phyloP scores from a whole-genome alignment of 2,329 filamentous ascomycete genomes.

The Coleophoma crateriformis region DNA sequence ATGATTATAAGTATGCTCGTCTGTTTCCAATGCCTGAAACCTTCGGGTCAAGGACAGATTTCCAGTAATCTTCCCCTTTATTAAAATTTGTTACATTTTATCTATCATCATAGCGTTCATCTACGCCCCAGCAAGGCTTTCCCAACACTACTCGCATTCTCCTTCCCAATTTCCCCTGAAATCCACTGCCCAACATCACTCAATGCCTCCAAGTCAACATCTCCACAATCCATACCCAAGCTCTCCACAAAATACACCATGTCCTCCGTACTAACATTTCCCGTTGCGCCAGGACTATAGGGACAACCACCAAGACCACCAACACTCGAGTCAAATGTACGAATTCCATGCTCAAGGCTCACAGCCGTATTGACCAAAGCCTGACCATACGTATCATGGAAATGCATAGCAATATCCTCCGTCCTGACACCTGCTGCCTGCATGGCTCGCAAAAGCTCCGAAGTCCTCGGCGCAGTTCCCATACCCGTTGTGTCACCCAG shows the following conservation, averaged over 20 bases:
- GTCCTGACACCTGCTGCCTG: conserved; percentile 61
- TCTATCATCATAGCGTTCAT: background rate
- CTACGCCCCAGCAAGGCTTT: conserved; percentile 49
- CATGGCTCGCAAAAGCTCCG: conserved; percentile 59
- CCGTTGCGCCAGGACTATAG: conserved; percentile 79
- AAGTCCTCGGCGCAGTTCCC: conserved; percentile 71
- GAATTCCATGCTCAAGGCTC: conserved; percentile 69
- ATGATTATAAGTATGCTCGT: too few species aligned
- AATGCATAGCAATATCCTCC: conserved; percentile 74
- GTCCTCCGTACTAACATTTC: conserved; percentile 82
- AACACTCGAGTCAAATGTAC: conserved; percentile 75
- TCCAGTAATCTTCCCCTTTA: too few species aligned
- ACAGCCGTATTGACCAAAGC: conserved; percentile 79
- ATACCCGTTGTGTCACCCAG: conserved; percentile 89
- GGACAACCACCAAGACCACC: conserved; percentile 80
- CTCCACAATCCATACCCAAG: conserved; percentile 66
- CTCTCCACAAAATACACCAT: conserved; percentile 74
- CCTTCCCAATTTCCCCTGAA: conserved; percentile 53
- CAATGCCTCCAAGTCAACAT: conserved; percentile 59
- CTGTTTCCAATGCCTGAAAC: too few species aligned
- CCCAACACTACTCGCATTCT: conserved; percentile 62
- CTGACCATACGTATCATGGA: conserved; percentile 85
- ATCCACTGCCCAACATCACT: conserved; percentile 71
- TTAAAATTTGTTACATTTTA: too few species aligned
- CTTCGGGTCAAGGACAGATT: too few species aligned